phyloP scores from a whole-genome alignment of 2,329 filamentous ascomycete genomes.

The Zasmidium angulare region DNA sequence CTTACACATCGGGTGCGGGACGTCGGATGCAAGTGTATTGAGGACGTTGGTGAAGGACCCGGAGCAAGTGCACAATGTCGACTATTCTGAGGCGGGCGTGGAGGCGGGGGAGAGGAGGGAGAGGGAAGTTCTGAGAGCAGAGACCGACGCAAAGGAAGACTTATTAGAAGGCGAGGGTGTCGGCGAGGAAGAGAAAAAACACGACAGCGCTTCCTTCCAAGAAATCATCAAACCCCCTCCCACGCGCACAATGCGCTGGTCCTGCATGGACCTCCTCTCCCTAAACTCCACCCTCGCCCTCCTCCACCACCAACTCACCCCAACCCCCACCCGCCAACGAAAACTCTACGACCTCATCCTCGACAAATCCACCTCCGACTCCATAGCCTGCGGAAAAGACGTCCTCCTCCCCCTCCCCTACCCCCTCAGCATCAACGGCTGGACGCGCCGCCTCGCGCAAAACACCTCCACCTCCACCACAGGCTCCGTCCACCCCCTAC shows the following conservation, averaged over 20 bases:
- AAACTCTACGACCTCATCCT: slow-evolving; percentile 22
- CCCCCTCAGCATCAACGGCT: slow-evolving; percentile 23
- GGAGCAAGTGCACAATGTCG: slow-evolving; percentile 23
- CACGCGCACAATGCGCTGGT: slow-evolving; percentile 18
- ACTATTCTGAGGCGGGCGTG: slow-evolving; percentile 20
- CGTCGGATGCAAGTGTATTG: slow-evolving; percentile 17
- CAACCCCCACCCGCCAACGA: not conserved
- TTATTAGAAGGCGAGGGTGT: not conserved
- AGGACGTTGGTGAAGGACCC: slow-evolving; percentile 18
- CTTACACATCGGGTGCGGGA: slow-evolving; percentile 23
- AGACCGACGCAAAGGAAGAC: not conserved
- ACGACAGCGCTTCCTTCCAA: slow-evolving; percentile 16
- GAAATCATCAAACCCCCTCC: slow-evolving; percentile 8
- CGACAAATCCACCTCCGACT: slow-evolving; percentile 27
- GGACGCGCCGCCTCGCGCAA: slow-evolving; percentile 20
- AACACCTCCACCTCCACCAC: slow-evolving; percentile 15
- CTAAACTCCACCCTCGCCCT: slow-evolving; percentile 20
- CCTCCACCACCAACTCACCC: slow-evolving; percentile 7
- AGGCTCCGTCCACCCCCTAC: slow-evolving; percentile 37
- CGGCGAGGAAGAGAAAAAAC: slow-evolving; percentile 13
- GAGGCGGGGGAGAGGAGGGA: slow-evolving; percentile 20
- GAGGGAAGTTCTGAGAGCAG: slow-evolving; percentile 16
- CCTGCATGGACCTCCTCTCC: slow-evolving; percentile 20
- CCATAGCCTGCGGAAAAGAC: slow-evolving; percentile 22
- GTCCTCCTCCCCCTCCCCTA: slow-evolving; percentile 21